These are phyloP conservation scores for Zopfia rhizophila DNA, from an alignment of 2,329 filamentous ascomycete genomes.

Conservation along the genomic window DNA sequence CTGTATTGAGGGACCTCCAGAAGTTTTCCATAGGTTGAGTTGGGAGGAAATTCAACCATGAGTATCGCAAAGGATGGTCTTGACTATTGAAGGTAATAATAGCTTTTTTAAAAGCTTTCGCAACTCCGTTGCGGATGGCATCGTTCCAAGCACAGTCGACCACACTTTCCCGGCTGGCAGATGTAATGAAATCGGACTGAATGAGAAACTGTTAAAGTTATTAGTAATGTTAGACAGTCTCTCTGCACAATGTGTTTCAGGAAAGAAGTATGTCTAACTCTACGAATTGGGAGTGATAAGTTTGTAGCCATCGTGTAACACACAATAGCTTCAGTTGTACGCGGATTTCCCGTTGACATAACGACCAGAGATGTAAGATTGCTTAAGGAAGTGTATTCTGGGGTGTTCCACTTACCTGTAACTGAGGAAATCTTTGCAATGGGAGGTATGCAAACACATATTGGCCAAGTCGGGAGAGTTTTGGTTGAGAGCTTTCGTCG, in stretches of 20 bases:
- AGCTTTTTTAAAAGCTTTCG: constrained; percentile 22
- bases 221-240: too few species aligned
- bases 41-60: constrained; percentile 33
- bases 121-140: constrained; percentile 22
- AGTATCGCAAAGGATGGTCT: constrained; percentile 22
- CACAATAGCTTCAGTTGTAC: too few species aligned
- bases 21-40: constrained; percentile 11
- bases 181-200: constrained; percentile 39
- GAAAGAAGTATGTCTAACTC: too few species aligned
- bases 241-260: too few species aligned
- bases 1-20: constrained; percentile 18
- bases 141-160: constrained; percentile 35
- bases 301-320: too few species aligned
- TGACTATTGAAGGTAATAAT: constrained; percentile 18
- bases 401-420: constrained; percentile 27
- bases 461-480: constrained; percentile 24
- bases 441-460: constrained; percentile 35
- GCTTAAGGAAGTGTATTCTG: too few species aligned
- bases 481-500: constrained; percentile 19
- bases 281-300: too few species aligned
- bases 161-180: constrained; percentile 32
- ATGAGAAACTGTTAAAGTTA: constrained; percentile 36
- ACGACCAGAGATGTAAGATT: background rate
- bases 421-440: constrained; percentile 22
- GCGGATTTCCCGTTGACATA: too few species aligned